Base-by-base conservation (phyloP, 2,329 filamentous ascomycete genomes). In the Dothideomycetes sp. region DNA sequence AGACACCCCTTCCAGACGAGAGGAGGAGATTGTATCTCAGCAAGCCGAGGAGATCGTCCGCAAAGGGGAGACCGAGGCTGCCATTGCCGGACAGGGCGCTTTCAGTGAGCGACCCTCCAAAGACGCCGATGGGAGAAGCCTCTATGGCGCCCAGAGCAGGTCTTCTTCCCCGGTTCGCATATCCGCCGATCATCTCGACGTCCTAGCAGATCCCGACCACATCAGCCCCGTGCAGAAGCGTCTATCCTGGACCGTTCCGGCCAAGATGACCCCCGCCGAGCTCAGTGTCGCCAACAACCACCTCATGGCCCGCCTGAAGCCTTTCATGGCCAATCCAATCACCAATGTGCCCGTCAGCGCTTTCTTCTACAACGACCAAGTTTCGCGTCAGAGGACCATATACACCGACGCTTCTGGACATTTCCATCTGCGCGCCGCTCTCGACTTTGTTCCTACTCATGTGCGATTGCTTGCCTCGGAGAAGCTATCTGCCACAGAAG, bases 381-480 rank as follows among this genome's bases (percentile, higher is more conserved):
- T 79, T 37, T 94, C 89, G 1, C 80, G 87, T 50, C 93, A 89
- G 19, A 75, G 82, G 38, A 94, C 84, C 1, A 77, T 94, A 3
- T 73, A 75, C 46, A 98, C 93, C 0, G 82, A 95, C 53, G 82
- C 91, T 22, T 78, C 84, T 1, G 91, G 91, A 0, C 91, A 98
- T 59, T 98, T 98, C 52, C 73, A 69, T 31, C 68, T 88, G 19
- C 75, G 87, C 10, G 86, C 84, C 5, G 75, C 85, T 1, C 68
- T 98, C 24, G 82, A 91, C 19, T 98, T 98, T 55, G 68, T 94
- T 2, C 93, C 91, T 0, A 95, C 87, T 0, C 80, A 94, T 56
- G 79, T 95, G 17, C 75, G 87, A 32, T 82, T 98, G 1, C 64
- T 98, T 14, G 89, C 86, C 4, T 88, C 82, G 10, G 87, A 95